Base-by-base conservation (phyloP, 2,329 filamentous ascomycete genomes). In the Leptosphaerulina australis region DNA sequence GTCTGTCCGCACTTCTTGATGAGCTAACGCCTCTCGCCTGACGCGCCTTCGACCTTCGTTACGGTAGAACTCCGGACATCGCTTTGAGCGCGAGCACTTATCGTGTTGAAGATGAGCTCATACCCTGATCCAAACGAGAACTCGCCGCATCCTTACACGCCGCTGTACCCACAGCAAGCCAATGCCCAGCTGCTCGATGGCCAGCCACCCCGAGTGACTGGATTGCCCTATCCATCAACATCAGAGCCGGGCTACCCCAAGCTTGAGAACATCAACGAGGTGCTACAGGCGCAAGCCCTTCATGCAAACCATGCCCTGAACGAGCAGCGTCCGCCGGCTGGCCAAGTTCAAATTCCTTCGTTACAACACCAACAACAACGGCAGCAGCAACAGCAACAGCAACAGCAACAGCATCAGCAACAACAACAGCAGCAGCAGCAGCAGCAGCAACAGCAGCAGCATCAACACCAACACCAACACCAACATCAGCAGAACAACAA, bases 211-310 rank as follows among this genome's bases (percentile, higher is more conserved):
- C 49, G 41, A 11, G 18, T 22, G 33, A 10, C 15, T 33, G 41
- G 29, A 25, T 35, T 39, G 41, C 22, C 41, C 20, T 51, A 46
- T 22, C 41, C 49, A 30, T 35, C 47, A 12, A 37, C 49, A 14
- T 34, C 43, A 14, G 45, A 44, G 36, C 33, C 55, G 45, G 58
- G 65, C 46, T 72, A 57, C 49, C 59, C 68, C 25, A 72, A 72
- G 59, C 59, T 71, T 50, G 70, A 72, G 51, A 70, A 63, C 52
- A 59, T 72, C 52, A 69, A 59, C 62, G 67, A 73, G 34, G 63
- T 71, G 51, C 59, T 72, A 47, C 69, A 72, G 59, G 61, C 59
- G 29, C 69, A 73, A 46, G 69, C 69, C 10, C 62, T 69, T 34
- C 69, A 71, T 40, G 68, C 68, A 26, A 72, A 62, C 39, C 67